Base-by-base conservation (phyloP, 352 stramenopile genomes). In the Phytopythium sindhum region DNA sequence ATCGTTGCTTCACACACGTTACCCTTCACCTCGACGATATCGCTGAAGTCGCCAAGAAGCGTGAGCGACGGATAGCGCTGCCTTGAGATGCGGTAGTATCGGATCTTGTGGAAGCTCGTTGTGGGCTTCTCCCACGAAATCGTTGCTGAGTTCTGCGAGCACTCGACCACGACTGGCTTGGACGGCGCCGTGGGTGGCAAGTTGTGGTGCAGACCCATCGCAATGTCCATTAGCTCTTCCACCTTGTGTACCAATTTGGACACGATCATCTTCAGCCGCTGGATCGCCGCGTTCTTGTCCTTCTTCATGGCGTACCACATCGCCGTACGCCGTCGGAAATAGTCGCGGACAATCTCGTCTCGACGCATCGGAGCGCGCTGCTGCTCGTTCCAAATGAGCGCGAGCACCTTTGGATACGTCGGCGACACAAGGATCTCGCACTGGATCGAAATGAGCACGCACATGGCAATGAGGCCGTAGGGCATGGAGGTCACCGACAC, bases 211-310 rank as follows among this genome's bases (percentile, higher is more conserved):
- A 96, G 45, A 0, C 86, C 88, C 66, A 91, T 86, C 0, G 88
- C 88, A 42, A 96, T 95, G 58, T 96, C 88, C 86, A 96, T 93
- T 42, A 96, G 77, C 59, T 96, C 88, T 67, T 94, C 84, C 10
- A 95, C 84, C 56, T 95, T 95, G 61, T 96, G 86, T 0, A 96
- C 88, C 1, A 95, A 72, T 63, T 94, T 95, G 0, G 84, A 93
- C 7, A 96, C 88, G 58, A 95, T 95, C 8, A 94, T 82, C 56
- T 94, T 95, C 14, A 96, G 77, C 1, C 86, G 81, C 61, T 91
- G 80, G 57, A 96, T 84, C 0, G 83, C 86, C 14, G 83, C 76
- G 56, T 85, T 90, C 61, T 96, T 96, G 37, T 94, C 84, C 45
- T 88, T 89, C 65, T 96, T 96, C 45, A 96, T 73, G 4, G 65